These are phyloP conservation scores for Backusella sp. DNA, from an alignment of 192 early-diverging fungal genomes.

Conservation along the genomic window DNA sequence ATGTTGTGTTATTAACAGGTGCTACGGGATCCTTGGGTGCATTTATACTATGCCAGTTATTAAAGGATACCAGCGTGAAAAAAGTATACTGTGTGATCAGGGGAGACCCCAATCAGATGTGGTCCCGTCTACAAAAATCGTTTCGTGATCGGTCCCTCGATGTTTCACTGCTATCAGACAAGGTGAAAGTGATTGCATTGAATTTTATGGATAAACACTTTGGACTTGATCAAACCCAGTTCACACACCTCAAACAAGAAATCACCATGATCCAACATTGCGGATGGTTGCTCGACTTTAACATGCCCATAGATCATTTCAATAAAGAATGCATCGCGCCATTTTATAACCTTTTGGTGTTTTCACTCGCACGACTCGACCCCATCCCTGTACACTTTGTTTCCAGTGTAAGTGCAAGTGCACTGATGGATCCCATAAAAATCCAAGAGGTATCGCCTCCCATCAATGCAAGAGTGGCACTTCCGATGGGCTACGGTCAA, in stretches of 20 bases:
- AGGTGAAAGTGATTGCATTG: slow-evolving; percentile 9
- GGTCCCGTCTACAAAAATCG: slow-evolving; percentile 7
- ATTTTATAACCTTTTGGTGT: slow-evolving; percentile 23
- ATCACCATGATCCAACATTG: slow-evolving; percentile 32
- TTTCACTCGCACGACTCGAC: slow-evolving; percentile 6
- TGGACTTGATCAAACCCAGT: slow-evolving; percentile 19
- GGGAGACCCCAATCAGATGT: slow-evolving; percentile 7
- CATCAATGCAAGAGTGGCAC: slow-evolving; percentile 10
- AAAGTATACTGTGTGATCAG: slow-evolving; percentile 35
- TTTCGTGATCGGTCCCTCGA: slow-evolving; percentile 26
- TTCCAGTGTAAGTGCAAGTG: slow-evolving; percentile 28
- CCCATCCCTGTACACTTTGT: slow-evolving; percentile 31
- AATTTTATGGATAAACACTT: slow-evolving; percentile 21
- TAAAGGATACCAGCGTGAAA: slow-evolving; percentile 15
- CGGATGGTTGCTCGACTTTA: slow-evolving; percentile 40
- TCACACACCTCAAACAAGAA: slow-evolving; percentile 19
- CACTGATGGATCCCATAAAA: not conserved
- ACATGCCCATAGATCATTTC: slow-evolving; percentile 28
- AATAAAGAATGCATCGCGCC: slow-evolving; percentile 27
- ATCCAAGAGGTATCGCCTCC: slow-evolving; percentile 19
- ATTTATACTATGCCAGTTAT: slow-evolving; percentile 22
- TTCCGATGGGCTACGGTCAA: slow-evolving; percentile 32
- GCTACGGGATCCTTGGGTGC: slow-evolving; percentile 38
- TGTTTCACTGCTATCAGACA: slow-evolving; percentile 2
- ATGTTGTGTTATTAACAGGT: slow-evolving; percentile 34